A percentile compares a stretch with the other conserved stretches of the same genome.
phyloP scores from a whole-genome alignment of 345 rosid species.

The Eucalyptus sp. region DNA sequence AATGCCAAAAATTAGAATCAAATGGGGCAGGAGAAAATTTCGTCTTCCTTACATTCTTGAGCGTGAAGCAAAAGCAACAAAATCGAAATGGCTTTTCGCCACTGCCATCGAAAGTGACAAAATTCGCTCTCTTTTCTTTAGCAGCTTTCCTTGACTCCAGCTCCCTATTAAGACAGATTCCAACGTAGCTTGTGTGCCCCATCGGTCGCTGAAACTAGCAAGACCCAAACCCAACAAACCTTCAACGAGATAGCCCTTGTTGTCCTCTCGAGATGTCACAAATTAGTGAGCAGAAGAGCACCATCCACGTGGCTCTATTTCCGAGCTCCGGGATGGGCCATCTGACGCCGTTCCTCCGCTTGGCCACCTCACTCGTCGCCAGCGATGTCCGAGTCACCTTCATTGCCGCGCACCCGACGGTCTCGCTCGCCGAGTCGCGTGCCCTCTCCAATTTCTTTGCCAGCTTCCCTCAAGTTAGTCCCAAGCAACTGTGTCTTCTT shows the following conservation, averaged over 20 bases:
- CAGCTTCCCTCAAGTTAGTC: constrained; percentile 9
- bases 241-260: neutral
- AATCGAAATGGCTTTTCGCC: neutral
- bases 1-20: neutral
- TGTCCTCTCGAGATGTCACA: neutral
- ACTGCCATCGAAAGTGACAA: neutral
- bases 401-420: constrained; percentile 14
- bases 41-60: neutral
- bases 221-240: neutral
- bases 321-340: constrained; percentile 40
- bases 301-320: constrained; percentile 14
- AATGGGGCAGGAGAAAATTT: neutral
- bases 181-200: neutral
- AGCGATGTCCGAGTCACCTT: constrained; percentile 8
- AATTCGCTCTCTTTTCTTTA: neutral
- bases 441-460: constrained; percentile 4
- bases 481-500: constrained; percentile 4
- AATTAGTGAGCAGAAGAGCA: neutral
- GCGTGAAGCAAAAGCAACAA: neutral
- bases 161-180: neutral
- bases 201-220: neutral
- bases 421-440: constrained; percentile 16
- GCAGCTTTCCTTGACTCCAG: neutral
- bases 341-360: constrained; percentile 25
- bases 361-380: constrained; percentile 8